phyloP scores from a whole-genome alignment of 2,329 filamentous ascomycete genomes.

The Emericellopsis atlantica region DNA sequence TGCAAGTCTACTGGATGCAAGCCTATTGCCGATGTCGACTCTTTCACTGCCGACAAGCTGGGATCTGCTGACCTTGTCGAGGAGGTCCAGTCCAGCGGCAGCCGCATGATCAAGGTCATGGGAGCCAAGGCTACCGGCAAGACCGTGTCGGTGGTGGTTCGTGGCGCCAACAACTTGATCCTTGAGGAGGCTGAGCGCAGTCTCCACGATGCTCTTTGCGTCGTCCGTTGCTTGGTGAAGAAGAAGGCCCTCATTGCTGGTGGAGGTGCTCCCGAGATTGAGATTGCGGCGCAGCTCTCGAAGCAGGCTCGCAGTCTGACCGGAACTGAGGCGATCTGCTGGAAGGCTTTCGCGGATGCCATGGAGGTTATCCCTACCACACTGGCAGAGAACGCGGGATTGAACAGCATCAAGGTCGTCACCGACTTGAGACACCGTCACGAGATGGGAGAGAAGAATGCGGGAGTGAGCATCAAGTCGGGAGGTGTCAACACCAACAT shows the following conservation, averaged over 20 bases:
- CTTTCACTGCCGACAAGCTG: conserved; percentile 96
- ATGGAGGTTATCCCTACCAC: conserved; percentile 97
- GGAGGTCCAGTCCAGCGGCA: conserved; percentile 76
- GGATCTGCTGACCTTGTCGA: conserved; percentile 88
- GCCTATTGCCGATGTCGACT: conserved; percentile 95
- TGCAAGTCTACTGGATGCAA: conserved; percentile 99
- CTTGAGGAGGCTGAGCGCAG: conserved; percentile 95
- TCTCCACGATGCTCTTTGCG: conserved; percentile 93
- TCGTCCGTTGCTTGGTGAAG: conserved; percentile 95
- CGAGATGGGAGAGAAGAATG: conserved; percentile 88
- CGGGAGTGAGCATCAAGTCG: conserved; percentile 95
- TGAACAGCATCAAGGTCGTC: conserved; percentile 98
- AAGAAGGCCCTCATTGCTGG: conserved; percentile 98
- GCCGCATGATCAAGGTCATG: conserved; percentile 88
- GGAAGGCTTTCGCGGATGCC: conserved; percentile 96
- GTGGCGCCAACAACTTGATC: conserved; percentile 88
- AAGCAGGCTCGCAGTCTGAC: conserved; percentile 71
- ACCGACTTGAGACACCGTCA: conserved; percentile 91
- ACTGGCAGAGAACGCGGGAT: conserved; percentile 88
- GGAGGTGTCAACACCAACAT: conserved; percentile 97
- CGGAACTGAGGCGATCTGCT: conserved; percentile 94
- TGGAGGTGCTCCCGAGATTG: conserved; percentile 91
- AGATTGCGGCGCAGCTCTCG: conserved; percentile 79
- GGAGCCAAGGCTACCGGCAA: conserved; percentile 75
- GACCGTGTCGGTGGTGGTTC: conserved; percentile 88